phyloP scores from a whole-genome alignment of 331 rosid genomes.

The Acacia concinna region DNA sequence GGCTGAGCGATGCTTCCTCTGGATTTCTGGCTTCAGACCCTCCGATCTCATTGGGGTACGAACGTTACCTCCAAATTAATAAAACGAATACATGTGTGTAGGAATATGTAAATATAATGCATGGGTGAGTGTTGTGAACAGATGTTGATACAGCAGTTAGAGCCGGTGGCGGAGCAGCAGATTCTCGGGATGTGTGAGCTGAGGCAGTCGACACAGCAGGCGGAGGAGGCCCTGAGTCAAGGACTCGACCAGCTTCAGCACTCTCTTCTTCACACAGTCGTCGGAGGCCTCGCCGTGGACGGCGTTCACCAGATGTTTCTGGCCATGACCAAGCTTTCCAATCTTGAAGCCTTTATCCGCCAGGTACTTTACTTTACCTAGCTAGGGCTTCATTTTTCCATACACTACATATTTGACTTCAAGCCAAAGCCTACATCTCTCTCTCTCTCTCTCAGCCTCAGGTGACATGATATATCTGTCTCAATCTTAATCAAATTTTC shows the following conservation, averaged over 20 bases:
- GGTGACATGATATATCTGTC: not conserved
- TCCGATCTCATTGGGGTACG: slow-evolving; percentile 78
- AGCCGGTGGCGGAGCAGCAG: slow-evolving; percentile 91
- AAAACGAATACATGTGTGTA: too few species aligned
- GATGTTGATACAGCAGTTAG: slow-evolving; percentile 75
- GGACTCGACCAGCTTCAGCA: slow-evolving; percentile 92
- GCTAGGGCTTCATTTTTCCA: not conserved
- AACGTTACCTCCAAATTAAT: not conserved
- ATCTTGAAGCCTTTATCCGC: slow-evolving; percentile 75
- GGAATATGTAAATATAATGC: too few species aligned
- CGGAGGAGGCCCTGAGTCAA: slow-evolving; percentile 84
- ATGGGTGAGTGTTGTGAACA: slow-evolving; percentile 19
- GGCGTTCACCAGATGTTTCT: slow-evolving; percentile 83
- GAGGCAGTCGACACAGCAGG: slow-evolving; percentile 62
- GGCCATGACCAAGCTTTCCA: slow-evolving; percentile 69
- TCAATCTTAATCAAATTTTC: not conserved
- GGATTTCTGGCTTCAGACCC: slow-evolving; percentile 96
- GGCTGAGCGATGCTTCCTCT: slow-evolving; percentile 87
- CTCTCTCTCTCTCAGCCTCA: not conserved
- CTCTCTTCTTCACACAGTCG: slow-evolving; percentile 67
- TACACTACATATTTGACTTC: not conserved
- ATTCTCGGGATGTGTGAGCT: slow-evolving; percentile 59
- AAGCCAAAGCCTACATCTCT: not conserved
- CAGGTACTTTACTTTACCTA: slow-evolving; percentile 50
- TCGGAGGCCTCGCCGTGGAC: slow-evolving; percentile 50